Conservation (phyloP, 192 early-diverging fungal species). For the Coemansia sp. region DNA sequence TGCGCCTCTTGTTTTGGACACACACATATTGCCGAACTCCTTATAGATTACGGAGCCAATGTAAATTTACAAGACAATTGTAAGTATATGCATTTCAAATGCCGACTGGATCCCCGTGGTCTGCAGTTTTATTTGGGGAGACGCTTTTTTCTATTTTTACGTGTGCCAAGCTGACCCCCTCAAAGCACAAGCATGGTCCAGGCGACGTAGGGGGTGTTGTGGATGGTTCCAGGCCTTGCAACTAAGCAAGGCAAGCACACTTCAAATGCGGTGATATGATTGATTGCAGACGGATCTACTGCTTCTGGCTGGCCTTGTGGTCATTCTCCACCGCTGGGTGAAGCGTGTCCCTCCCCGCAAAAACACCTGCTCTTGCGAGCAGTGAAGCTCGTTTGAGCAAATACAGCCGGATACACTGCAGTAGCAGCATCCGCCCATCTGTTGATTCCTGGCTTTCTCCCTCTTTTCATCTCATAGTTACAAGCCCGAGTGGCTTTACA, state of each 20-base stretch:
- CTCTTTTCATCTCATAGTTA: too few relatives aligned
- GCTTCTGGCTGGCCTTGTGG: neutral
- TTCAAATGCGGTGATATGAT: neutral
- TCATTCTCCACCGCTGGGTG: neutral
- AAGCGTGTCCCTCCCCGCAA: slow-evolving; percentile 2
- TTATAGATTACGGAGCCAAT: slow-evolving; percentile 71
- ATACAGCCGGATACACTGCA: too few relatives aligned
- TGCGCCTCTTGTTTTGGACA: slow-evolving; percentile 89
- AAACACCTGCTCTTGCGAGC: neutral
- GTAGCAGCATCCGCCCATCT: too few relatives aligned
- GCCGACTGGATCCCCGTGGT: neutral
- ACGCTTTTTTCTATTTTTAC: slow-evolving; percentile 2
- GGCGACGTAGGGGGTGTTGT: too few relatives aligned
- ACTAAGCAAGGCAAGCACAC: too few relatives aligned
- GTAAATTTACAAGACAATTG: slow-evolving; percentile 80
- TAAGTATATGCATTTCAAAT: slow-evolving; percentile 42
- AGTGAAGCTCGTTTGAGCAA: too few relatives aligned
- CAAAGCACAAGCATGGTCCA: too few relatives aligned
- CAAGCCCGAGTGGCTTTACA: too few relatives aligned
- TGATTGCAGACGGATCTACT: slow-evolving; percentile 2
- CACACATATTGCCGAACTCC: slow-evolving; percentile 61
- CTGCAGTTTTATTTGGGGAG: slow-evolving; percentile 2
- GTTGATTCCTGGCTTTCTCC: too few relatives aligned
- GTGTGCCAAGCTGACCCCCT: neutral
- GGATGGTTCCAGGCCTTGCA: too few relatives aligned